A percentile compares a stretch with the other conserved stretches of the same genome.
These are phyloP conservation scores for Crithidia thermophila DNA, from an alignment of 208 protist species.

Conservation along the genomic window DNA sequence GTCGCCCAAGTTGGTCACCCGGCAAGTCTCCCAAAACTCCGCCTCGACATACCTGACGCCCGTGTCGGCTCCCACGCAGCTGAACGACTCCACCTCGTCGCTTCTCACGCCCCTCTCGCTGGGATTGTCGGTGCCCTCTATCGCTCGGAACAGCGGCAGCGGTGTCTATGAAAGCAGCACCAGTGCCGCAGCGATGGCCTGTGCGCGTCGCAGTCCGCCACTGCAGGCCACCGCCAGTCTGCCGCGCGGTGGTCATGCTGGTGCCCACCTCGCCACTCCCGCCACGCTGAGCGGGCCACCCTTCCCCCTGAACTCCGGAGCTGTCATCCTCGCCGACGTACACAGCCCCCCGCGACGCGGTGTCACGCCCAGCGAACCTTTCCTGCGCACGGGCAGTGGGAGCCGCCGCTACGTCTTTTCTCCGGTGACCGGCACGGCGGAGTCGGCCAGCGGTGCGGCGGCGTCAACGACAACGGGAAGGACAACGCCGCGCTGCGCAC, in stretches of 20 bases:
- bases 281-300: neutral
- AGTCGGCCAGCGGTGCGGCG: neutral
- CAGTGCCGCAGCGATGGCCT: no score
- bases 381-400: neutral
- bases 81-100: neutral
- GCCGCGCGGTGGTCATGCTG: no score
- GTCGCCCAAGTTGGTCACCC: constrained; percentile 5
- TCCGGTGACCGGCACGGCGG: constrained; percentile 7
- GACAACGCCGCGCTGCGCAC: no score
- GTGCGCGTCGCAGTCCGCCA: no score
- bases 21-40: constrained; percentile 8
- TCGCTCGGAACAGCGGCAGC: neutral
- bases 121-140: neutral
- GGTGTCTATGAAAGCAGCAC: no score
- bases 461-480: neutral
- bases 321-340: neutral
- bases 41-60: neutral
- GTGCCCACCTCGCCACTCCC: no score
- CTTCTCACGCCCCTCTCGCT: neutral
- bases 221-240: no score
- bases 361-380: neutral
- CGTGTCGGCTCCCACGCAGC: neutral
- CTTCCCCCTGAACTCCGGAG: neutral
- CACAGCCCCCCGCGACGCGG: neutral
- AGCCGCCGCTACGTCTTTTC: constrained; percentile 8